Evolutionary conservation across 352 stramenopile species (phyloP).

Genomic region (Phytophthora palmivora): DNA sequence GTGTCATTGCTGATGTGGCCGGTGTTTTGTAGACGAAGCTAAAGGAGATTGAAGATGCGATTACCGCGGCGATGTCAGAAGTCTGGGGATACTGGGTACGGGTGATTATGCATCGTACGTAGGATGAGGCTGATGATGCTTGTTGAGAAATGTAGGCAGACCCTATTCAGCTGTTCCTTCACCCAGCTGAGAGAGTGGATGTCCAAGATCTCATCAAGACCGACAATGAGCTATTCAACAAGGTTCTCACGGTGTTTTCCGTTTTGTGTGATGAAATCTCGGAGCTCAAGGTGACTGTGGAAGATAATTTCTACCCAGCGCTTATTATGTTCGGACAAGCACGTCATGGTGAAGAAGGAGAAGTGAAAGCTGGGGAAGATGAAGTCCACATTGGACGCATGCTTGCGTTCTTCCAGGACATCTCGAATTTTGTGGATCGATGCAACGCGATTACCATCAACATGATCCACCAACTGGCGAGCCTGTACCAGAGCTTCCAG

Average conservation of each 20-base stretch:
- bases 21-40: constrained; percentile 67
- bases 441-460: constrained; percentile 91
- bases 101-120: not conserved
- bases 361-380: constrained; percentile 78
- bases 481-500: constrained; percentile 88
- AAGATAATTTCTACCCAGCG: constrained; percentile 90
- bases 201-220: constrained; percentile 90
- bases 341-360: constrained; percentile 68
- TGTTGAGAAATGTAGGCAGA: constrained; percentile 54
- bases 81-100: constrained; percentile 90
- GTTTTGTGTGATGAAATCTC: constrained; percentile 92
- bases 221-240: constrained; percentile 92
- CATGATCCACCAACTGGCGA: constrained; percentile 91
- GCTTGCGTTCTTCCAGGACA: constrained; percentile 90
- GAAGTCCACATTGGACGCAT: constrained; percentile 89
- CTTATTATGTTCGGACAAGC: constrained; percentile 91
- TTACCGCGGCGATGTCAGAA: constrained; percentile 89
- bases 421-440: constrained; percentile 92
- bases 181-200: constrained; percentile 86
- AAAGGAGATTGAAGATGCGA: constrained; percentile 88
- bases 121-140: constrained; percentile 8
- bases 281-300: constrained; percentile 89
- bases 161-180: constrained; percentile 82
- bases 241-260: constrained; percentile 89
- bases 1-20: not conserved